These are phyloP conservation scores for Triticum turgidum DNA, from an alignment of 176 grass and related monocot genomes.

Conservation along the genomic window DNA sequence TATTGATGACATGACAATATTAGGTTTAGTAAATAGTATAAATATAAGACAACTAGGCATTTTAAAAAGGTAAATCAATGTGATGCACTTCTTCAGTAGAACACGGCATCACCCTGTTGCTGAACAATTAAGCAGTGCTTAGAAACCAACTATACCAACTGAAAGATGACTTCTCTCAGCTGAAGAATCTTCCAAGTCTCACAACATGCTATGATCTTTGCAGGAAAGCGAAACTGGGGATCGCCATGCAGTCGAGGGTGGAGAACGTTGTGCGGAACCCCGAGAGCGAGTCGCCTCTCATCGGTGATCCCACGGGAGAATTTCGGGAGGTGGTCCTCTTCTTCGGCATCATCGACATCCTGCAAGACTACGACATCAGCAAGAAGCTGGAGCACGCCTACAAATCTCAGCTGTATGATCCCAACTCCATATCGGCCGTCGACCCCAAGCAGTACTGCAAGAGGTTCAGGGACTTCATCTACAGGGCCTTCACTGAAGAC, in stretches of 20 bases:
- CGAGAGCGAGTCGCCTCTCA: conserved; percentile 41
- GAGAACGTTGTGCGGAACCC: conserved; percentile 54
- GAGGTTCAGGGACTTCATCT: conserved; percentile 83
- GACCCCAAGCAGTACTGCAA: conserved; percentile 65
- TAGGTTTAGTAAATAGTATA: not conserved
- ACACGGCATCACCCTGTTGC: not conserved
- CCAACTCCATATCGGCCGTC: conserved; percentile 65
- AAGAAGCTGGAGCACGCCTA: conserved; percentile 94
- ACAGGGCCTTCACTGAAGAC: conserved; percentile 56
- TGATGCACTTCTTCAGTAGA: not conserved
- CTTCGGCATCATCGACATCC: conserved; percentile 92
- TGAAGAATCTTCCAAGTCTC: not conserved
- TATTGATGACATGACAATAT: not conserved
- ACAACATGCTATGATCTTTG: conserved; percentile 6
- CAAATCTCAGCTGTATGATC: conserved; percentile 75
- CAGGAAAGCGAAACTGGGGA: conserved; percentile 70
- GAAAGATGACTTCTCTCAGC: not conserved
- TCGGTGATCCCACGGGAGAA: conserved; percentile 75
- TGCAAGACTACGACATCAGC: conserved; percentile 89
- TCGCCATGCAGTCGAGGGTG: conserved; percentile 77
- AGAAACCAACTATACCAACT: not conserved
- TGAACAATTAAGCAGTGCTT: not conserved
- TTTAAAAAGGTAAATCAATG: not conserved
- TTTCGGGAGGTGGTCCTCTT: conserved; percentile 70
- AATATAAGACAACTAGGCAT: not conserved